Conservation (phyloP, 2,329 filamentous ascomycete genomes). For the Byssoonygena ceratinophila region DNA sequence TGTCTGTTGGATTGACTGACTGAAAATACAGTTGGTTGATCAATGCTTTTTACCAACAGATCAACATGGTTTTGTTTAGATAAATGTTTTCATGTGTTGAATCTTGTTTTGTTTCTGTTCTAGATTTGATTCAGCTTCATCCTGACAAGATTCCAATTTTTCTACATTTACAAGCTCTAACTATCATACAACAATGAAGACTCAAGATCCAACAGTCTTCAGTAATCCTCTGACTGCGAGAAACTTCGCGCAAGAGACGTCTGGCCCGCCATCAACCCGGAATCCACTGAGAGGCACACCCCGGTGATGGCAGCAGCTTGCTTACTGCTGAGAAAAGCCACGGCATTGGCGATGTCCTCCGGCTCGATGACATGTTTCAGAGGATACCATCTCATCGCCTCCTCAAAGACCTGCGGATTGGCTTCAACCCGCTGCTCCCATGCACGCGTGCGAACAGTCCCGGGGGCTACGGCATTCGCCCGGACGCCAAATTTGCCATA, state of each 20-base stretch:
- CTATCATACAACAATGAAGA: too few relatives aligned
- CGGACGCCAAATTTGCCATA: constrained; percentile 30
- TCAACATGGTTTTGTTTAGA: too few relatives aligned
- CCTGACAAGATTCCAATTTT: too few relatives aligned
- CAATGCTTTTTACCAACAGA: too few relatives aligned
- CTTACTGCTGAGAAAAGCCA: constrained; percentile 20
- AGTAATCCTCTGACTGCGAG: constrained; percentile 18
- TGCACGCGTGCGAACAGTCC: constrained; percentile 17
- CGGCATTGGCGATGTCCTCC: constrained; percentile 22
- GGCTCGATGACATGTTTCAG: constrained; percentile 19
- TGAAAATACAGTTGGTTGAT: too few relatives aligned
- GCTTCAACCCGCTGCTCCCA: constrained; percentile 17
- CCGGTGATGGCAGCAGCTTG: constrained; percentile 21
- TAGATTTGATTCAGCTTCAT: too few relatives aligned
- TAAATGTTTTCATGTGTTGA: too few relatives aligned
- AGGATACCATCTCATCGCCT: constrained; percentile 20
- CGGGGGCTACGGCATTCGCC: constrained; percentile 31
- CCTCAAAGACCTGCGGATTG: constrained; percentile 17
- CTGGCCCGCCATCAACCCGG: constrained; percentile 21
- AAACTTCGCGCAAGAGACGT: constrained; percentile 18
- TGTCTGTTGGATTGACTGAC: too few relatives aligned
- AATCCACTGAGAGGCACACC: constrained; percentile 21
- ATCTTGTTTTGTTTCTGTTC: too few relatives aligned
- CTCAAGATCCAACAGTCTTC: too few relatives aligned
- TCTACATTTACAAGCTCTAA: too few relatives aligned